phyloP scores from a whole-genome alignment of 2,329 filamentous ascomycete species.

The Colletotrichum sp. region DNA sequence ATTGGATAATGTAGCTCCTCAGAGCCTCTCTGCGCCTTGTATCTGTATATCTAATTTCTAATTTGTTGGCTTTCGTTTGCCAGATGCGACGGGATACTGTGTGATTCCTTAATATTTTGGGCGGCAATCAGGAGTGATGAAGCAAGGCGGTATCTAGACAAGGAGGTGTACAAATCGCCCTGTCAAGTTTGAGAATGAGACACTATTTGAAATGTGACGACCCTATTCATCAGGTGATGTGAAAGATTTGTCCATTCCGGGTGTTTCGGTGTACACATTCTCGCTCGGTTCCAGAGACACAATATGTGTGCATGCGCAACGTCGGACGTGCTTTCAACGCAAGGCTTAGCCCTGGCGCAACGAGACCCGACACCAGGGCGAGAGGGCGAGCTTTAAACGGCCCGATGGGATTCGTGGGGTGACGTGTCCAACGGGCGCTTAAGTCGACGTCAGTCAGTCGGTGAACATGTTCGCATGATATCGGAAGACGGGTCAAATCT shows the following conservation, averaged over 20 bases:
- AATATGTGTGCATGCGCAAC: not conserved
- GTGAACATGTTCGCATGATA: not conserved
- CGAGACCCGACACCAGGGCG: constrained; percentile 13
- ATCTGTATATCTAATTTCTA: not conserved
- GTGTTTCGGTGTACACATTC: not conserved
- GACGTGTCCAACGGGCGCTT: constrained; percentile 16
- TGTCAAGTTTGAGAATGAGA: constrained; percentile 2
- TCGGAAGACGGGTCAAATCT: not conserved
- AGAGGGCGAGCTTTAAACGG: constrained; percentile 10
- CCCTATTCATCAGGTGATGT: not conserved
- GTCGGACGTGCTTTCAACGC: not conserved
- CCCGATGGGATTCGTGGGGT: not conserved
- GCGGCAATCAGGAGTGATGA: not conserved
- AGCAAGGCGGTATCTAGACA: not conserved
- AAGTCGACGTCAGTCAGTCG: constrained; percentile 19
- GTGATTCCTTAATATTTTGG: not conserved
- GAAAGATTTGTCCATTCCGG: not conserved
- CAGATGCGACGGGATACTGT: not conserved
- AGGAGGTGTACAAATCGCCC: not conserved
- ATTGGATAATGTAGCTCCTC: not conserved
- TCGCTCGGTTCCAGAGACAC: not conserved
- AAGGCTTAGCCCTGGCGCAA: not conserved
- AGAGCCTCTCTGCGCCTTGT: too few relatives aligned
- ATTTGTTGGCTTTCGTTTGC: not conserved
- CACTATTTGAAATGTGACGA: not conserved